A percentile compares a stretch with the other conserved stretches of the same genome.
phyloP scores from a whole-genome alignment of 2,329 filamentous ascomycete species.

The Aureobasidium vineae region DNA sequence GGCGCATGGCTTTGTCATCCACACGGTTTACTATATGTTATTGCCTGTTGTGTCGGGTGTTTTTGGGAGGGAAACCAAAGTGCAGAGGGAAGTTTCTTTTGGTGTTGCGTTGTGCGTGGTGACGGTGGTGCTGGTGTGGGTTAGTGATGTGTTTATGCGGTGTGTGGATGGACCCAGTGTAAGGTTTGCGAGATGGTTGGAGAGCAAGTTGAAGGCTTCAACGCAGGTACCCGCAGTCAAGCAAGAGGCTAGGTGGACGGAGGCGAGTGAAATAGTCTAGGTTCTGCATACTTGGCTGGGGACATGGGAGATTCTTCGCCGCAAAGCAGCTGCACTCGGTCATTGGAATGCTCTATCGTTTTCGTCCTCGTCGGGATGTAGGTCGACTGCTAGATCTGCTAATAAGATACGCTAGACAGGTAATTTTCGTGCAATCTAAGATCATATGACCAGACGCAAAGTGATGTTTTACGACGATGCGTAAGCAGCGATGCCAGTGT shows the following conservation, averaged over 20 bases:
- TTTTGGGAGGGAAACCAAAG: slow-evolving; percentile 48
- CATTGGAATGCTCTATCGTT: too few species aligned
- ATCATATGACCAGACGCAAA: too few species aligned
- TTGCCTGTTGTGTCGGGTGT: slow-evolving; percentile 50
- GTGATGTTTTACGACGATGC: too few species aligned
- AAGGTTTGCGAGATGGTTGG: slow-evolving; percentile 57
- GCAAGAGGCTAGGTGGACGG: background rate
- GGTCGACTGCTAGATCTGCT: too few species aligned
- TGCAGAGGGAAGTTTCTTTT: slow-evolving; percentile 54
- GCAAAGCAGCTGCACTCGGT: too few species aligned
- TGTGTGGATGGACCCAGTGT: slow-evolving; percentile 57
- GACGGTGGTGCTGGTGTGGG: slow-evolving; percentile 54
- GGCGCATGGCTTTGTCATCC: slow-evolving; percentile 58
- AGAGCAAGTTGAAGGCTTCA: slow-evolving; percentile 34
- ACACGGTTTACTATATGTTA: slow-evolving; percentile 55
- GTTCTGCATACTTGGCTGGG: too few species aligned
- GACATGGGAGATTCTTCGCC: too few species aligned
- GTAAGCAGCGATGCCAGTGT: too few species aligned
- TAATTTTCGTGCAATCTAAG: too few species aligned
- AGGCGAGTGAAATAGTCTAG: too few species aligned
- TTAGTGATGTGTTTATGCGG: slow-evolving; percentile 57
- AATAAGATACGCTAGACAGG: too few species aligned
- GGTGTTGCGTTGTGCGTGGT: slow-evolving; percentile 56
- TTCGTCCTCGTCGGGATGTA: too few species aligned
- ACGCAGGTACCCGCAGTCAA: background rate